Percentiles rank a stretch among this genome's conserved stretches.
Conservation (phyloP, 768 basidiomycete species). For the Tricholoma sp. region DNA sequence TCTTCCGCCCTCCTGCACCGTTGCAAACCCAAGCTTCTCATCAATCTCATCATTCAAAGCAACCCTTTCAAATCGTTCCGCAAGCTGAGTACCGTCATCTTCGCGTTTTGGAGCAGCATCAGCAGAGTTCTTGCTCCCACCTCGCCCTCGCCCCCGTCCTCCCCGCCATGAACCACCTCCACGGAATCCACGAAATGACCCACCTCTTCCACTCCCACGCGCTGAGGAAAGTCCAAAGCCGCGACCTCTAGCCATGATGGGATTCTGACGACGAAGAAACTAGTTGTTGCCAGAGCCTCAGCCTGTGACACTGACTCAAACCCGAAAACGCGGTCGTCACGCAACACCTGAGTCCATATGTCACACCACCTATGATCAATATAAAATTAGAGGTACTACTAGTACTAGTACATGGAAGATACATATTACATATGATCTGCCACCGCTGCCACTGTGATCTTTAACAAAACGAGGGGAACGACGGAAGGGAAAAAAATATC, state of each 20-base stretch:
- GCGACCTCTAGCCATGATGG: slow-evolving; percentile 45
- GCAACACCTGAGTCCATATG: neutral
- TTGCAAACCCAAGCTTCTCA: slow-evolving; percentile 84
- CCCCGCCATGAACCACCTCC: slow-evolving; percentile 48
- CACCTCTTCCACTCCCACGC: slow-evolving; percentile 40
- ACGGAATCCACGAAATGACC: slow-evolving; percentile 40
- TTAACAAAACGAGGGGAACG: neutral
- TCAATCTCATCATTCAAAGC: slow-evolving; percentile 81
- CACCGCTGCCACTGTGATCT: neutral
- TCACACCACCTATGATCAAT: neutral
- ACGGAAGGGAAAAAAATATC: neutral
- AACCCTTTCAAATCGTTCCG: slow-evolving; percentile 82
- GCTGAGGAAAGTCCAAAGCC: slow-evolving; percentile 55
- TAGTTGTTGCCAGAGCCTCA: too few species aligned
- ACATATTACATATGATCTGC: neutral
- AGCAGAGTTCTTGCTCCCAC: slow-evolving; percentile 33
- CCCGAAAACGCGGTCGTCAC: neutral
- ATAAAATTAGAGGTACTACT: too few species aligned
- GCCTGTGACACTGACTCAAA: neutral
- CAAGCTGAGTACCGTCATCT: slow-evolving; percentile 86
- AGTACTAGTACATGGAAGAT: neutral
- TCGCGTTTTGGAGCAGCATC: slow-evolving; percentile 64
- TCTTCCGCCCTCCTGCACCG: slow-evolving; percentile 71
- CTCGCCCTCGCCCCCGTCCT: slow-evolving; percentile 51
- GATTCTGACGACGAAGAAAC: slow-evolving; percentile 3